Evolutionary conservation across 768 basidiomycete genomes (phyloP).

Genomic region (Candolleomyces eurysporus): DNA sequence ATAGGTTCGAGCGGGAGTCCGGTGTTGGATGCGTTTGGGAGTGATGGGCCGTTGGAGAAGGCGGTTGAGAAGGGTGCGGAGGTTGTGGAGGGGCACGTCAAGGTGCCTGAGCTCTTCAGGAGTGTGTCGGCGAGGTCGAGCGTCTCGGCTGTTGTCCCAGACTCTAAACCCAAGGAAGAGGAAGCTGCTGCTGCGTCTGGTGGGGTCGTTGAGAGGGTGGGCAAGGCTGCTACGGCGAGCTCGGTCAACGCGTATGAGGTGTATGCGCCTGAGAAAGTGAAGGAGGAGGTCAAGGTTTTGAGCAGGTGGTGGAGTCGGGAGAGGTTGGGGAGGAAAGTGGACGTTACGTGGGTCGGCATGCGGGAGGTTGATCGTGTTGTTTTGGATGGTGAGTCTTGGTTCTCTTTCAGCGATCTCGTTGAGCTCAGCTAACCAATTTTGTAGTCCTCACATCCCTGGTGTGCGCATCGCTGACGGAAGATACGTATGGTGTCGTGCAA

Average conservation of each 20-base stretch:
- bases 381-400: constrained; percentile 51
- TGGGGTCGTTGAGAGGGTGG: constrained; percentile 11
- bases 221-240: not conserved
- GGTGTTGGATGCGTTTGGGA: constrained; percentile 36
- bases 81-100: constrained; percentile 13
- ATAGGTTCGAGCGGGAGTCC: constrained; percentile 34
- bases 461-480: constrained; percentile 74
- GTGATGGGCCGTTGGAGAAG: constrained; percentile 55
- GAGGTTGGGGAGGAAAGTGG: constrained; percentile 49
- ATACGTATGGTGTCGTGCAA: constrained; percentile 81
- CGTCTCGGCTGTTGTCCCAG: too few relatives aligned
- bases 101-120: constrained; percentile 20
- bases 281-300: constrained; percentile 20
- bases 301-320: constrained; percentile 58
- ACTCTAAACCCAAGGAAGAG: not conserved
- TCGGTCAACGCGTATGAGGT: constrained; percentile 9
- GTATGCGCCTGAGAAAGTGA: constrained; percentile 30
- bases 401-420: too few relatives aligned
- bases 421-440: not conserved
- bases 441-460: constrained; percentile 66
- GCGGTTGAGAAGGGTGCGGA: constrained; percentile 36
- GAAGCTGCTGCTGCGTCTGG: not conserved
- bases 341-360: constrained; percentile 51
- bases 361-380: constrained; percentile 60
- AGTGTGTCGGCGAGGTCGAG: constrained; percentile 6